Conservation (phyloP, 768 basidiomycete genomes). For the Mycena olivaceomarginata region DNA sequence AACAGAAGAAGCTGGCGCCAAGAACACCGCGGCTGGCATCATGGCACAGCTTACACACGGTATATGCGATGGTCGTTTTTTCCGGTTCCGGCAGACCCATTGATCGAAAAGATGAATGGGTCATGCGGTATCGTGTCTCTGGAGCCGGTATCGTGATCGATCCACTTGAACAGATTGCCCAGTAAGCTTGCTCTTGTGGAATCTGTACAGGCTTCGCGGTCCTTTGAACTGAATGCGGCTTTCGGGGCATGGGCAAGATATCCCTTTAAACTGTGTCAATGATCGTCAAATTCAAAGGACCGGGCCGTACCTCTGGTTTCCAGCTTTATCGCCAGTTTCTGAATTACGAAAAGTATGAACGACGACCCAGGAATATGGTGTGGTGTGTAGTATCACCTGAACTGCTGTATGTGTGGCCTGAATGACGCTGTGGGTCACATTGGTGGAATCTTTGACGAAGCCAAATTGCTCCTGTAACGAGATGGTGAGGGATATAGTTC, state of each 20-base stretch:
- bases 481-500: too few species aligned
- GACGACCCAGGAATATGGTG: too few species aligned
- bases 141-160: neutral
- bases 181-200: neutral
- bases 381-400: neutral
- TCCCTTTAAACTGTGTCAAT: neutral
- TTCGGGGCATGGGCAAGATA: neutral
- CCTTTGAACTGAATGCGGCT: neutral
- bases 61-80: conserved; percentile 21
- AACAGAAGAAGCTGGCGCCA: conserved; percentile 51
- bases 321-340: neutral
- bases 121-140: neutral
- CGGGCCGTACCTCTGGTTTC: neutral
- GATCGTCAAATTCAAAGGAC: neutral
- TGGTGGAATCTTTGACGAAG: neutral
- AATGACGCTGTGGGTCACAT: neutral
- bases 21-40: conserved; percentile 14
- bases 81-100: conserved; percentile 22
- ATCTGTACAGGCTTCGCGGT: neutral
- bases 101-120: conserved; percentile 11
- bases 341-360: too few species aligned
- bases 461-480: neutral
- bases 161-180: neutral
- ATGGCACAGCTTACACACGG: neutral
- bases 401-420: neutral